Evolutionary conservation across 768 basidiomycete species (phyloP).

Genomic region (Rubroboletus pulcherrimus): DNA sequence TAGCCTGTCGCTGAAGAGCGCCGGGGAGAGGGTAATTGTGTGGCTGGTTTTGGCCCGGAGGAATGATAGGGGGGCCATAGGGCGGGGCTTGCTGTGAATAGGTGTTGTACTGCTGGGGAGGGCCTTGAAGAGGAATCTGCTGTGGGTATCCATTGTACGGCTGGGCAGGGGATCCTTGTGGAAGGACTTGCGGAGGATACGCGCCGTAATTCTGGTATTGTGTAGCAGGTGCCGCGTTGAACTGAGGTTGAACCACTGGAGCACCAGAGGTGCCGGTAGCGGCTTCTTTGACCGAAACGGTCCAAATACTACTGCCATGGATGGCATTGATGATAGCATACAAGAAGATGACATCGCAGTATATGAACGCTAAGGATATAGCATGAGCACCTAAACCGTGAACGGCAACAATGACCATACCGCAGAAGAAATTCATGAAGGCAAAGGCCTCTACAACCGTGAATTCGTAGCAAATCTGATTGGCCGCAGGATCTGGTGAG

Average conservation of each 20-base stretch:
- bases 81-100: constrained; percentile 3
- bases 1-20: not conserved
- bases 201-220: constrained; percentile 4
- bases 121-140: constrained; percentile 2
- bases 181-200: not conserved
- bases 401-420: constrained; percentile 13
- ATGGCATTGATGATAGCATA: constrained; percentile 22
- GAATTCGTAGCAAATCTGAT: constrained; percentile 18
- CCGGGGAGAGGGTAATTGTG: constrained; percentile 1
- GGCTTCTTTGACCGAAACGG: constrained; percentile 20
- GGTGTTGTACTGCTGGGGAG: not conserved
- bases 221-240: not conserved
- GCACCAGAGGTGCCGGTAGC: not conserved
- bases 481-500: constrained; percentile 6
- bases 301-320: constrained; percentile 25
- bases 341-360: constrained; percentile 19
- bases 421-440: constrained; percentile 23
- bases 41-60: not conserved
- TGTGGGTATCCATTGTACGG: constrained; percentile 7
- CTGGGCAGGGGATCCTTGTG: constrained; percentile 1
- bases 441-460: constrained; percentile 18
- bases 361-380: constrained; percentile 20
- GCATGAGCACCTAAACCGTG: not conserved
- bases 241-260: constrained; percentile 11
- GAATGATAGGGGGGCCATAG: not conserved